Base-by-base conservation (phyloP, 768 basidiomycete species). In the Psilocybe cyanescens region DNA sequence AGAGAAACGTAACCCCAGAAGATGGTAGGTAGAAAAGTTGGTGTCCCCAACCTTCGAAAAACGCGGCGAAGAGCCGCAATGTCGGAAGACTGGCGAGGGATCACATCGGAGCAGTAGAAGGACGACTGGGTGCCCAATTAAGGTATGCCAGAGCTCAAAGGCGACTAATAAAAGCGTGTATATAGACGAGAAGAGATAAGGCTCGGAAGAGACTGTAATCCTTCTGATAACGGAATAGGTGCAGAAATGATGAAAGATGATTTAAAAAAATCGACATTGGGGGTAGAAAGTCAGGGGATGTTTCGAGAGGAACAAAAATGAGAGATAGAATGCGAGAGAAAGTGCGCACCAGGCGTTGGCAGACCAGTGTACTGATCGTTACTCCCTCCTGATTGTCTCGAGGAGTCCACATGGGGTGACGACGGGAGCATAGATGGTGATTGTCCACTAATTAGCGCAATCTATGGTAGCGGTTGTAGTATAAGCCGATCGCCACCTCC, bases 381-480 rank as follows among this genome's bases (percentile, higher is more conserved):
- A 30, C 65, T 49, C 29, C 46, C 57, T 37, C 14, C 47, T 8
- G 24, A 54, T 55, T 55, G 49, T 54, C 60, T 57, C n/a, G 51
- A 50, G 24, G 28, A 46, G 49, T 75, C 77, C 1, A 70, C 51
- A 41, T 70, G 49, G 47, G 78, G 71, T 65, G 75, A 59, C 17
- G 78, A 68, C 57, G 77, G 69, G 55, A 73, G 71, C 14, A 78
- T 66, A 46, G 78, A 67, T 39, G 76, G 72, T 39, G 78, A 60
- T 62, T 82, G 79, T 28, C 84, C 79, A 62, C 84, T 87, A 69
- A 90, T 86, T 64, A 91, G 82, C 16, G 89, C 89, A 67, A 91
- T 88, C 89, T 89, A 12, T 44, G 8, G 14, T 8, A 44, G 41
- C 41, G 14, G 11, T 44, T 4, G 11, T 44, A 44, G 37, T n/a